Conservation (phyloP, 148 eudicot species). For the Hydrangea macrophylla region DNA sequence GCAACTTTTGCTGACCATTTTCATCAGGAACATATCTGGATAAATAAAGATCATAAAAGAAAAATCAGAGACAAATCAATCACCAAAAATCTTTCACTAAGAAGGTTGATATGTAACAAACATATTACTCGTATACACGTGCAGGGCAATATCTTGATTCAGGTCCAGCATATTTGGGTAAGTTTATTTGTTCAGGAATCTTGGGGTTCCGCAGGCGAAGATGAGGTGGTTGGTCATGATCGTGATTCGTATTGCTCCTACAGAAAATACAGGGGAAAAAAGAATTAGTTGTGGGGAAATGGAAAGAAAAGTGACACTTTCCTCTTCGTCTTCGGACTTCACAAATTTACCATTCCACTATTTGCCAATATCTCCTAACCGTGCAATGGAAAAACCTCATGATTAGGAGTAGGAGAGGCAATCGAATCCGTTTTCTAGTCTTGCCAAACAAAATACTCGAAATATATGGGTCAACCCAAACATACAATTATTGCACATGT, state of each 20-base stretch:
- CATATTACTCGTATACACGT: conserved; percentile 87
- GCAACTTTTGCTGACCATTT: conserved; percentile 67
- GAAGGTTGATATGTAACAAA: neutral
- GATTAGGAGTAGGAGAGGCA: neutral
- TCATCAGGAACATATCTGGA: conserved; percentile 72
- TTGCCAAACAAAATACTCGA: too few relatives aligned
- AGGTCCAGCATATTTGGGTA: conserved; percentile 78
- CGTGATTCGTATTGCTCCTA: conserved; percentile 98
- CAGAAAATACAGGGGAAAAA: conserved; percentile 5
- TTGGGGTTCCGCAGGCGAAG: conserved; percentile 77
- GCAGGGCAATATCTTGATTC: conserved; percentile 96
- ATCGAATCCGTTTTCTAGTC: too few relatives aligned
- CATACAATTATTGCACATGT: too few relatives aligned
- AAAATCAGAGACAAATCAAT: conserved; percentile 5
- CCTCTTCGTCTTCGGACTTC: neutral
- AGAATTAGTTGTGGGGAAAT: neutral
- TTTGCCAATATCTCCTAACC: neutral
- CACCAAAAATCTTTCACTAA: neutral
- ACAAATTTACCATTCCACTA: neutral
- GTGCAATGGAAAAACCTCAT: neutral
- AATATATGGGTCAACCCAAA: too few relatives aligned
- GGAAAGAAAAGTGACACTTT: neutral
- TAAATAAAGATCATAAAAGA: conserved; percentile 4
- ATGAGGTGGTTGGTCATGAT: conserved; percentile 95
- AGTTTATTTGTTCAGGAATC: conserved; percentile 61